These are phyloP conservation scores for Neurospora sublineolata DNA, from an alignment of 495 filamentous ascomycete species.

Conservation along the genomic window DNA sequence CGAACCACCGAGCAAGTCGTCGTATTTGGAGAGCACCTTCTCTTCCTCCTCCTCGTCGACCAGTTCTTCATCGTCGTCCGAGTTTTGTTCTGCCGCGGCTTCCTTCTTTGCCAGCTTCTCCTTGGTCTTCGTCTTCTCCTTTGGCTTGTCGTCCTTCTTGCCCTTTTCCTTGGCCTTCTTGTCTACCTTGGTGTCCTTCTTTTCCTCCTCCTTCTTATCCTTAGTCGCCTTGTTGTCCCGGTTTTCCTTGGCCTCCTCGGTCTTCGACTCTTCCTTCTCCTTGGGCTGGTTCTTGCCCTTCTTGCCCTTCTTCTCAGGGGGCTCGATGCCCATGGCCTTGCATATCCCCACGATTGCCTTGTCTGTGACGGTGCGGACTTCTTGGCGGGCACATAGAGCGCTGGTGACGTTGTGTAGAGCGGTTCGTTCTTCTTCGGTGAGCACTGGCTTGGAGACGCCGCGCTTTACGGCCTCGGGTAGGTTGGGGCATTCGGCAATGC, in stretches of 20 bases:
- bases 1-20: conserved; percentile 8
- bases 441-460: conserved; percentile 33
- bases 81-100: conserved; percentile 1
- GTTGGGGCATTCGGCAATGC: conserved; percentile 41
- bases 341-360: conserved; percentile 52
- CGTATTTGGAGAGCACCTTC: conserved; percentile 7
- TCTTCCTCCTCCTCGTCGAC: conserved; percentile 10
- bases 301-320: conserved; percentile 28
- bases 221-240: not conserved
- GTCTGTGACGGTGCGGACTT: conserved; percentile 57
- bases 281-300: conserved; percentile 11
- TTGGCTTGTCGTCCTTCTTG: conserved; percentile 9
- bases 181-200: conserved; percentile 11
- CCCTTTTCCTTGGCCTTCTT: conserved; percentile 9
- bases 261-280: not conserved
- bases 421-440: conserved; percentile 34
- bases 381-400: conserved; percentile 63
- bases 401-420: conserved; percentile 64
- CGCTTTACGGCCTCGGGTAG: conserved; percentile 41
- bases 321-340: conserved; percentile 46
- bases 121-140: conserved; percentile 7
- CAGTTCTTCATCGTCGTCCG: not conserved
- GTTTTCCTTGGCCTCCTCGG: conserved; percentile 5
- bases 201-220: conserved; percentile 4
- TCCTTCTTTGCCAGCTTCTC: conserved; percentile 12